Evolutionary conservation across 2,329 filamentous ascomycete genomes (phyloP).

Genomic region (Epichloe uncinata): DNA sequence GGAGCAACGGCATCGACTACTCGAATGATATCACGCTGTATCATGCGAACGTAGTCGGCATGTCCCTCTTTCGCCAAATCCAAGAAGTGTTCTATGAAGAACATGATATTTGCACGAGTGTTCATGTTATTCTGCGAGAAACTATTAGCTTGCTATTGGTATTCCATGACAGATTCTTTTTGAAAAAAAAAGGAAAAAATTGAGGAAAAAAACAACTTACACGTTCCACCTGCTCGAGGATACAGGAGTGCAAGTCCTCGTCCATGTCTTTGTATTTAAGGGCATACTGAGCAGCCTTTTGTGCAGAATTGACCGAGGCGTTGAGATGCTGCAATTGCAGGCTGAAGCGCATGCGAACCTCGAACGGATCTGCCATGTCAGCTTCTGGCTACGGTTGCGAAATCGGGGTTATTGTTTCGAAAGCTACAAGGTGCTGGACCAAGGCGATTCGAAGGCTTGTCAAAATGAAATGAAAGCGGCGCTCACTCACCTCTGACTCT

Average conservation of each 20-base stretch:
- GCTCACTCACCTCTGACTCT: background rate
- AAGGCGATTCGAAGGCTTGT: background rate
- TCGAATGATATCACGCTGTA: no score
- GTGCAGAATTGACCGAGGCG: slow-evolving; percentile 74
- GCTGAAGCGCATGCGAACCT: slow-evolving; percentile 96
- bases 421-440: background rate
- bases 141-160: no score
- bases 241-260: slow-evolving; percentile 94
- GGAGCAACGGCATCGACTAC: no score
- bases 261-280: slow-evolving; percentile 89
- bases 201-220: no score
- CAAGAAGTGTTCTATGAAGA: no score
- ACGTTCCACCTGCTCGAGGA: slow-evolving; percentile 84
- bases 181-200: no score
- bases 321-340: slow-evolving; percentile 80
- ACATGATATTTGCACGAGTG: no score
- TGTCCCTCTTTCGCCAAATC: no score
- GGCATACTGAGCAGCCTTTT: slow-evolving; percentile 90
- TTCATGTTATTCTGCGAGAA: no score
- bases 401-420: background rate
- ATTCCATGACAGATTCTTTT: no score
- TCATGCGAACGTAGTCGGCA: no score
- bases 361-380: slow-evolving; percentile 69
- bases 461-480: background rate
- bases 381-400: background rate